Evolutionary conservation across 495 filamentous ascomycete species (phyloP).

Genomic region (Aspergillus hancockii): DNA sequence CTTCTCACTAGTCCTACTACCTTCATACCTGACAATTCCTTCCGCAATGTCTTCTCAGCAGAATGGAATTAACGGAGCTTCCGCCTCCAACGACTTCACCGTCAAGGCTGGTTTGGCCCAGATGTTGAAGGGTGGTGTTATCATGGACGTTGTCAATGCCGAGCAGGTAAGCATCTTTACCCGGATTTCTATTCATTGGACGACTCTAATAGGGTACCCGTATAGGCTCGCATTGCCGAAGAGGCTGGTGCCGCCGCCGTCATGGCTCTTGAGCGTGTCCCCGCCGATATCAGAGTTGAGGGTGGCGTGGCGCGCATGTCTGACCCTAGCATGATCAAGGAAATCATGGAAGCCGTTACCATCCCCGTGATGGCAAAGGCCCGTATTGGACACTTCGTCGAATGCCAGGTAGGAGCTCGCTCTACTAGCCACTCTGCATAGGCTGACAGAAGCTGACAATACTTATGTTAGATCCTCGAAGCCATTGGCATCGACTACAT

Average conservation of each 20-base stretch:
- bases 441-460: slow-evolving; percentile 14
- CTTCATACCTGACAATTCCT: not conserved
- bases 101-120: slow-evolving; percentile 93
- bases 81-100: slow-evolving; percentile 55
- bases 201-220: not conserved
- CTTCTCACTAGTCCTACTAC: slow-evolving; percentile 4
- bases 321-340: slow-evolving; percentile 91
- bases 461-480: slow-evolving; percentile 73
- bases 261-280: slow-evolving; percentile 98
- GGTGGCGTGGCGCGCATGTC: slow-evolving; percentile 98
- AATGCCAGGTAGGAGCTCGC: slow-evolving; percentile 71
- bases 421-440: not conserved
- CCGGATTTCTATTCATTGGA: not conserved
- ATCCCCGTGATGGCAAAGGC: slow-evolving; percentile 99
- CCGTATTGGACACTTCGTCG: slow-evolving; percentile 95
- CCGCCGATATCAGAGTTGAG: slow-evolving; percentile 89
- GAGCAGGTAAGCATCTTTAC: slow-evolving; percentile 61
- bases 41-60: slow-evolving; percentile 39
- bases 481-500: slow-evolving; percentile 95
- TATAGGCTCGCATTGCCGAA: slow-evolving; percentile 87
- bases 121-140: slow-evolving; percentile 98
- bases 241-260: slow-evolving; percentile 94
- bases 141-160: slow-evolving; percentile 98
- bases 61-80: slow-evolving; percentile 28
- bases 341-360: slow-evolving; percentile 95